A percentile compares a stretch with the other conserved stretches of the same genome.
Conservation (phyloP, 2,329 filamentous ascomycete genomes). For the Trichophyton simii region DNA sequence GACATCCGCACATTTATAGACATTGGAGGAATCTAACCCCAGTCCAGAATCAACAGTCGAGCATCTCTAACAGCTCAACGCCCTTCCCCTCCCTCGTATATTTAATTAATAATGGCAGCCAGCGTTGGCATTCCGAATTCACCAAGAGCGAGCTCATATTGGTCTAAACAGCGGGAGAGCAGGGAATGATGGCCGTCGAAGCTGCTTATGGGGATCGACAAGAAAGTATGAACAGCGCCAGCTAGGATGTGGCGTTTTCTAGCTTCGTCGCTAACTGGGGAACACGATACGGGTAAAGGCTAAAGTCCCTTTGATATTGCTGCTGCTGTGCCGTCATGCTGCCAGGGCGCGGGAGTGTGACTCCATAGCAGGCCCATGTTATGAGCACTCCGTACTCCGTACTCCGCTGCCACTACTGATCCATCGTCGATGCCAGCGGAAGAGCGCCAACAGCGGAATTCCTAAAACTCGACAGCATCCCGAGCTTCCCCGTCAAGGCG, state of each 20-base stretch:
- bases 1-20: neutral
- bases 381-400: neutral
- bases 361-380: neutral
- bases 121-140: neutral
- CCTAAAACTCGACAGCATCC: neutral
- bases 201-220: neutral
- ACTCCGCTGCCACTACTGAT: neutral
- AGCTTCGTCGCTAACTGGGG: neutral
- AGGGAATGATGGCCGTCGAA: neutral
- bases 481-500: neutral
- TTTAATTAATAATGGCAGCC: neutral
- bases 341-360: neutral
- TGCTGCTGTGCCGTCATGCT: neutral
- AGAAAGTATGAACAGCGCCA: neutral
- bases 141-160: neutral
- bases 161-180: neutral
- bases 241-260: neutral
- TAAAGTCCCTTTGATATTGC: neutral
- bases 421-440: neutral
- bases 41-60: neutral
- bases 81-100: neutral
- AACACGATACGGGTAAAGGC: neutral
- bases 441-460: neutral
- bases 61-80: neutral
- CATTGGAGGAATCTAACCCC: neutral